Conservation (phyloP, 75 land plant species). For the Pinus taeda region DNA sequence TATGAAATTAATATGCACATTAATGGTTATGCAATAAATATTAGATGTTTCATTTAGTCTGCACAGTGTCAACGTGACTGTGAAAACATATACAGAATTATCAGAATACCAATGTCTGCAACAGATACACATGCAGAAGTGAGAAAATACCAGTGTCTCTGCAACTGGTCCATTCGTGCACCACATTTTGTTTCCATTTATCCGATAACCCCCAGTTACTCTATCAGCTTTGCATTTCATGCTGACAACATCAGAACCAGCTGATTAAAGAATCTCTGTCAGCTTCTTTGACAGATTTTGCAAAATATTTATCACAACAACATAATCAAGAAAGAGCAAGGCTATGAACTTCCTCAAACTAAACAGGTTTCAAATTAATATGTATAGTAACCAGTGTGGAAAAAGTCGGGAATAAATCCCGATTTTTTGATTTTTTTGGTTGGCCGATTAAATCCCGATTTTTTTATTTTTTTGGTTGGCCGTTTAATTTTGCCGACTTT, state of each 20-base stretch:
- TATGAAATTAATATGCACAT: not conserved
- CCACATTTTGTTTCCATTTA: slow-evolving; percentile 99
- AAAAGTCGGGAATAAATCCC: no score
- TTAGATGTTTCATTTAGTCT: not conserved
- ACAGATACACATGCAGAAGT: not conserved
- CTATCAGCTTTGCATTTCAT: slow-evolving; percentile 99
- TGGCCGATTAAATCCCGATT: no score
- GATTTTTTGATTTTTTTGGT: no score
- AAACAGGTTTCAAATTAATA: not conserved
- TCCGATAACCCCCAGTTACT: slow-evolving; percentile 76
- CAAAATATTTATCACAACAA: not conserved
- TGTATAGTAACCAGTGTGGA: not conserved
- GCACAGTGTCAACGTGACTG: not conserved
- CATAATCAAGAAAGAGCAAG: not conserved
- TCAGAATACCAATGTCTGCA: not conserved
- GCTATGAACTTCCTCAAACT: not conserved
- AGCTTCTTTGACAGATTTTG: slow-evolving; percentile 4
- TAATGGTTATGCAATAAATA: not conserved
- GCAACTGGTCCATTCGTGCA: slow-evolving; percentile 98
- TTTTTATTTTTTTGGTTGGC: no score
- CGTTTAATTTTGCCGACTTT: no score
- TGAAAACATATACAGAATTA: not conserved
- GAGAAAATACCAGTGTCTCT: slow-evolving; percentile 76
- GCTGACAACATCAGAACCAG: slow-evolving; percentile 99
- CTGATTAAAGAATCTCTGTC: slow-evolving; percentile 31